Base-by-base conservation (phyloP, 352 stramenopile species). In the Lagenidium sp. region DNA sequence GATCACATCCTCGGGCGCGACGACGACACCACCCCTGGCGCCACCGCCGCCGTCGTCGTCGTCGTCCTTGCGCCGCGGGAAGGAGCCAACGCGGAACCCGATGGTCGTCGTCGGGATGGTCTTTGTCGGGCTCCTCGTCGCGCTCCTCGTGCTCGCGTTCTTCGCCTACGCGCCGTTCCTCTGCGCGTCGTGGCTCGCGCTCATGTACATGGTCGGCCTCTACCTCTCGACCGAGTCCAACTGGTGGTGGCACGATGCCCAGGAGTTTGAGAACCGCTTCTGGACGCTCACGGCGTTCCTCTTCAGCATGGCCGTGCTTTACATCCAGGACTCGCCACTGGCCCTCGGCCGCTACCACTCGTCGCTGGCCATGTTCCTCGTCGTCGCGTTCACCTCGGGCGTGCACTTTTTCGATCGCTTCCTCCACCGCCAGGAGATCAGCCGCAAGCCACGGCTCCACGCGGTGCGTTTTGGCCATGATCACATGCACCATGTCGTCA, bases 231-330 rank as follows among this genome's bases (percentile, higher is more conserved):
- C 75, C 31, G 80, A 92, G 42, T 83, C 71, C 32, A 82, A 85
- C 31, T 94, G 79, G 79, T 73, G 77, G 43, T 91, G 77, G 71
- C 80, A 92, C 62, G 73, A 92, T 48, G 80, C 82, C 15, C 81
- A 95, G 52, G 94, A 98, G 67, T 98, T 97, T 53, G 94, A 98
- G 64, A 98, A 98, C 73, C 78, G 92, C 50, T 98, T 98, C 60
- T 98, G 92, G 94, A 98, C 92, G 5, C 76, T 96, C 50, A 96
- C 95, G 25, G 88, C 87, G 10, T 85, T 96, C 41, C 50, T 97
- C n/a, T 89, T 97, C 38, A 95, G 80, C 36, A 82, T 77, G 1
- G 86, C 88, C n/a, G 57, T 94, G 32, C 67, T 98, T n/a, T 98
- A 97, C 55, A 89, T 95, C 32, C 76, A 90, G 46, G 94, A 98